Conservation (phyloP, 2,329 filamentous ascomycete species). For the Mycogone perniciosa region DNA sequence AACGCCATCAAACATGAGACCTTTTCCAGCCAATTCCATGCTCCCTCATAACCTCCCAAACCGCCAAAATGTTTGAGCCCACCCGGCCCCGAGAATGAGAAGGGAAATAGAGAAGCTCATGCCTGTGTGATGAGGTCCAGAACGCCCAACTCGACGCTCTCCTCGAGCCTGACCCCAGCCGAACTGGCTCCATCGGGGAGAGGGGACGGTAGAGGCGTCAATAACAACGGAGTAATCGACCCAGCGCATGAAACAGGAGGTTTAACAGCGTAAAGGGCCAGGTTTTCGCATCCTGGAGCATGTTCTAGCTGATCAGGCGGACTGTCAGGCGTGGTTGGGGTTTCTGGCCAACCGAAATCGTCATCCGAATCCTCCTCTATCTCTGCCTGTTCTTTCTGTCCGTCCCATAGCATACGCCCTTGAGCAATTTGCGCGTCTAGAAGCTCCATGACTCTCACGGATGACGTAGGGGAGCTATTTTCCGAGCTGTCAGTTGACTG, state of each 20-base stretch:
- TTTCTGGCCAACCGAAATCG: slow-evolving; percentile 5
- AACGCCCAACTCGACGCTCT: slow-evolving; percentile 43
- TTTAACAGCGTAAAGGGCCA: slow-evolving; percentile 12
- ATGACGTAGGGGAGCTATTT: slow-evolving; percentile 13
- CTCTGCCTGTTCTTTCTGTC: slow-evolving; percentile 2
- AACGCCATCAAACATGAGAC: neutral
- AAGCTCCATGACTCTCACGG: slow-evolving; percentile 21
- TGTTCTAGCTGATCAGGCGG: slow-evolving; percentile 18
- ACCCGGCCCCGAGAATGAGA: too few species aligned
- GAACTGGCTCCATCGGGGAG: neutral
- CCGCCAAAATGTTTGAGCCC: too few species aligned
- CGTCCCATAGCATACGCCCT: slow-evolving; percentile 10
- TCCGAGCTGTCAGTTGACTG: slow-evolving; percentile 7
- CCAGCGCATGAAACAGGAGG: neutral
- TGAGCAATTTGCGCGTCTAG: slow-evolving; percentile 23
- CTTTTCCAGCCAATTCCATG: neutral
- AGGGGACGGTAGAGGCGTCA: slow-evolving; percentile 18
- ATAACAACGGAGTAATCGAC: slow-evolving; percentile 1
- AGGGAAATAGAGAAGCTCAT: neutral
- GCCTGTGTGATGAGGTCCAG: slow-evolving; percentile 35
- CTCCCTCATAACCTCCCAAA: neutral
- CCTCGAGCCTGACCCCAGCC: slow-evolving; percentile 51
- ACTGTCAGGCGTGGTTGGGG: neutral
- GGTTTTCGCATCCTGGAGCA: slow-evolving; percentile 20
- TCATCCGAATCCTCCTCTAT: slow-evolving; percentile 10